Base-by-base conservation (phyloP, 768 basidiomycete genomes). In the Hygrophoropsis aurantiaca region DNA sequence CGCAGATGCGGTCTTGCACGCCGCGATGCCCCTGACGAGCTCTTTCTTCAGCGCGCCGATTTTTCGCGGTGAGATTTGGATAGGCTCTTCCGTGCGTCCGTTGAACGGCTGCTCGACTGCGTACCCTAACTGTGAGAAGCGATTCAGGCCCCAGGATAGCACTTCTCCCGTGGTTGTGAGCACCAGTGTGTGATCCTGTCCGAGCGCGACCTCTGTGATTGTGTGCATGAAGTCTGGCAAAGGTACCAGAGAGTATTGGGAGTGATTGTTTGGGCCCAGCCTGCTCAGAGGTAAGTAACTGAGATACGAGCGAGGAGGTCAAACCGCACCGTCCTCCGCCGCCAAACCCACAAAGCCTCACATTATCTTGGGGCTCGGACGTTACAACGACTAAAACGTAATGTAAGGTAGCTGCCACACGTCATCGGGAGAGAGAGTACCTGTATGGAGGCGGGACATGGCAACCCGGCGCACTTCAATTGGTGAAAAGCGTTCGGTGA, bases 381-480 rank as follows among this genome's bases (percentile, higher is more conserved):
- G 93, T 97, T 7, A 97, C 72, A 5, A 89, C 69, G 7, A 67
- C 78, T 72, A 48, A 16, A 52, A 16, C 19, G 11, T 21, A 40
- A 35, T 46, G 23, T 40, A 15, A 6, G 35, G 35, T 49, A 39
- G 8, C 7, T 5, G 23, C 37, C 11, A 24, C 13, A 24, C 2
- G 25, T 10, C 15, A 5, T 11, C 0, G n/a, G 13, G 26, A 27
- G 5, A 21, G 20, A 24, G 15, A 41, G 54, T 71, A 81, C 83
- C 86, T n/a, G 93, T 94, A 56, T 97, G 94, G 18, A 98, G 70
- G 58, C 81, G 89, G 16, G 90, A 85, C 93, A 97, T 94, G 45
- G 73, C 74, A 18, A 94, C 73, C 40, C 84, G 77, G 19, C 74
- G 77, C 11, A 87, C 82, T 13, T 73, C 74, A 26, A 88, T 71